Conservation (phyloP, 768 basidiomycete species). For the Podaxis sp. region DNA sequence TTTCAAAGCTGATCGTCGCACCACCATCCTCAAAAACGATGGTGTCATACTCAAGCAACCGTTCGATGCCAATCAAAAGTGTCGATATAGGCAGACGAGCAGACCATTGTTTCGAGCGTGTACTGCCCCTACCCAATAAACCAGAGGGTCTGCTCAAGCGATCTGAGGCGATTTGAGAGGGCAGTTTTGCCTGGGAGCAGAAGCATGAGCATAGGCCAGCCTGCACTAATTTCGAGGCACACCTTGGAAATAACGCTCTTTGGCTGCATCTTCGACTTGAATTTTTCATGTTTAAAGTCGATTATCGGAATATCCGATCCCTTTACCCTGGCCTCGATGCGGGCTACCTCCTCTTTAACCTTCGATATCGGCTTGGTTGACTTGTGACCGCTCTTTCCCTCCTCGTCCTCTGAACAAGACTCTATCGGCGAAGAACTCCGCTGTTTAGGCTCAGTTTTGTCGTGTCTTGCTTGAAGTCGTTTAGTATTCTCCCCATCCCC, state of each 20-base stretch:
- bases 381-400: neutral
- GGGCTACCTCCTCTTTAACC: neutral
- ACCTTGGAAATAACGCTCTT: neutral
- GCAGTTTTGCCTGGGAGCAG: neutral
- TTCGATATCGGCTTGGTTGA: neutral
- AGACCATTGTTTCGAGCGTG: neutral
- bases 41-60: neutral
- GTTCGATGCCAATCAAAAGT: neutral
- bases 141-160: constrained; percentile 1
- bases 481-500: constrained; percentile 10
- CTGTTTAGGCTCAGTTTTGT: neutral
- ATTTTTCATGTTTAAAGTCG: neutral
- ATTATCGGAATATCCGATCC: neutral
- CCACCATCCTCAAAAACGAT: neutral
- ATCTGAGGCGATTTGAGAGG: neutral
- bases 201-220: neutral
- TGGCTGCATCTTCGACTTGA: constrained; percentile 8
- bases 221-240: neutral
- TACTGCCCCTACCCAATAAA: neutral
- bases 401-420: constrained; percentile 6
- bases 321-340: neutral
- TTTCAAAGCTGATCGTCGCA: neutral
- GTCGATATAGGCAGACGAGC: constrained; percentile 4
- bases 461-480: neutral
- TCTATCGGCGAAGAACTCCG: constrained; percentile 5